Percentiles rank a stretch among this genome's conserved stretches.
Conservation (phyloP, 2,329 filamentous ascomycete species). For the Fusarium avenaceum region DNA sequence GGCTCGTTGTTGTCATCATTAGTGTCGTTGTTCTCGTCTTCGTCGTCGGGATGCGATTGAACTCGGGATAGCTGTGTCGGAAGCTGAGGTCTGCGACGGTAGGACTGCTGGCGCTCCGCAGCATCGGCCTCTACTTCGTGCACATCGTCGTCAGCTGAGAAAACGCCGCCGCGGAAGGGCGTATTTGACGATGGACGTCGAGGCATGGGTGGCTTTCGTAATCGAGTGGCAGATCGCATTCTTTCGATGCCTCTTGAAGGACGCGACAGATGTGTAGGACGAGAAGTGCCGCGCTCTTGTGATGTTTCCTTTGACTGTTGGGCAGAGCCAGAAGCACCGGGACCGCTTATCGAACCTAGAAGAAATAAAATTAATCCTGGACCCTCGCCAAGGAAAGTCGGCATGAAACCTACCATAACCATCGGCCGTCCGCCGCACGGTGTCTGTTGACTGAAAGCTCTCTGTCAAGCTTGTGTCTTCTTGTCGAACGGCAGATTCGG, state of each 20-base stretch:
- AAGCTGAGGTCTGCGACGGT: constrained; percentile 54
- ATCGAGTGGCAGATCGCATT: constrained; percentile 62
- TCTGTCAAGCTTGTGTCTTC: constrained; percentile 64
- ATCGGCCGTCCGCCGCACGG: constrained; percentile 70
- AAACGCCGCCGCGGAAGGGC: constrained; percentile 85
- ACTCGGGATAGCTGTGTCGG: constrained; percentile 57
- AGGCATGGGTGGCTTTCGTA: constrained; percentile 79
- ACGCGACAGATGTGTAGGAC: constrained; percentile 54
- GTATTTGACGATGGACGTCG: constrained; percentile 79
- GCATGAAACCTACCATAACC: constrained; percentile 65
- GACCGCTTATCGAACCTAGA: constrained; percentile 47
- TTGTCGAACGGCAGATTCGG: constrained; percentile 54
- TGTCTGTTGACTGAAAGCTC: constrained; percentile 71
- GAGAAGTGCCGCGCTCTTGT: constrained; percentile 56
- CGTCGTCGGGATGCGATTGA: constrained; percentile 54
- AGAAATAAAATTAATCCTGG: constrained; percentile 33
- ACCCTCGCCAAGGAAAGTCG: constrained; percentile 12
- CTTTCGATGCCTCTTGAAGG: constrained; percentile 62
- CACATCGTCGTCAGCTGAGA: constrained; percentile 90
- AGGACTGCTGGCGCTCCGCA: constrained; percentile 60
- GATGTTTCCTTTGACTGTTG: constrained; percentile 54
- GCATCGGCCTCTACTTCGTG: constrained; percentile 82
- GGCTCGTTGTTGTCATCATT: constrained; percentile 41
- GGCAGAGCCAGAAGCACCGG: constrained; percentile 48
- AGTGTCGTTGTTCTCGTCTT: constrained; percentile 36